Base-by-base conservation (phyloP, 352 stramenopile genomes). In the Phytopythium boreale region DNA sequence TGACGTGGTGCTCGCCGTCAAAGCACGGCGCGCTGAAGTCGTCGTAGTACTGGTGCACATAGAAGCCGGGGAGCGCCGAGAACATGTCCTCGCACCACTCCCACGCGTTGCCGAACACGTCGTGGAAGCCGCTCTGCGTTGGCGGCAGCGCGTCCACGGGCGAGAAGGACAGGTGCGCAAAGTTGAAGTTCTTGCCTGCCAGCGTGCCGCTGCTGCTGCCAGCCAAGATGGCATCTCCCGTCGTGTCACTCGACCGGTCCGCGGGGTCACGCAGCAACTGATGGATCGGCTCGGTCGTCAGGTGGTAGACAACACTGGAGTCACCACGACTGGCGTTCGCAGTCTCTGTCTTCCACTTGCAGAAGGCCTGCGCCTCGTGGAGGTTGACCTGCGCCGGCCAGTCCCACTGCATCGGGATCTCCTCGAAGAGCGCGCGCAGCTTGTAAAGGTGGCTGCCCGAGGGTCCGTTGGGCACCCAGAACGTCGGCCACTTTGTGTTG, bases 11-110 rank as follows among this genome's bases (percentile, higher is more conserved):
- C 64, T 98, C 95, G 36, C 95, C 96, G 70, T 99, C 97, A 73
- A 98, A 99, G 76, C 96, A 99, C n/a, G 97, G 97, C 51, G 96
- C 93, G 34, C 90, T 98, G 67, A 99, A 99, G 74, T 99, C 96
- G 74, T 99, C 95, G 78, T 99, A 99, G 51, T 98, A 92, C 59
- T 72, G 76, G 68, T 96, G 87, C 49, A 97, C 77, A 34, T 93
- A 74, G 68, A 98, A 98, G 31, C 90, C 90, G 17, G 95, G 88
- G 12, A 99, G 83, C 44, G 95, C 86, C 56, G 90, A 96, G 66
- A 99, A 98, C 69, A 92, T 82, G 77, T 98, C 96, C 70, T 98
- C 95, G 43, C 89, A 97, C 93, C 93, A 98, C 72, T 99, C 93
- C 97, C 97, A 99, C 27, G 87, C 91, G 76, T 98, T 99, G 46